Base-by-base conservation (phyloP, 345 rosid species). In the Brassica incana region DNA sequence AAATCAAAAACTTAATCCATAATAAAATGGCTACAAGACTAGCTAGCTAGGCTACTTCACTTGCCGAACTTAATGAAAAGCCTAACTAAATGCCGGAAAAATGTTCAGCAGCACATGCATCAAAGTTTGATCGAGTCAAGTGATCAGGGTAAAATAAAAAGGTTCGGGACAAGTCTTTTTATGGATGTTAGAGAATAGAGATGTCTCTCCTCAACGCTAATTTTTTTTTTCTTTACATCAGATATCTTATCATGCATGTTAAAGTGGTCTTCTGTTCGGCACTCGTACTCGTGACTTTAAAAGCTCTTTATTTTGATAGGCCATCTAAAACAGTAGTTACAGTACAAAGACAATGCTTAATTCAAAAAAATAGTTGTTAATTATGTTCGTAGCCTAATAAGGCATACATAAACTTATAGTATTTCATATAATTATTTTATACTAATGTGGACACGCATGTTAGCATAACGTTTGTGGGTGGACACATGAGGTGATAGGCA, bases 41-140 rank as follows among this genome's bases (percentile, higher is more conserved):
- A 78, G 68, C 62, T 78, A 78, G 73, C 62, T 2, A 72, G 58
- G 43, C 72, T 78, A 54, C 77, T 45, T 32, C 69, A 60, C 59
- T 79, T 73, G 78, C 74, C 56, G 1, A 67, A 73, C 74, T 79
- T 79, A 79, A 65, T 78, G 61, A 15, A 48, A 73, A 14, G 62
- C 82, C 77, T 78, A 78, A 78, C 64, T 58, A 16, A 18, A 59
- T 78, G 82, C 73, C 77, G 69, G 20, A 2, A 59, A 65, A 67
- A 33, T 10, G 25, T 68, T 68, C 48, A 25, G 15, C 12, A 10
- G 27, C 78, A 74, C 82, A 79, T 79, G 82, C 59, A 48, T 65
- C 43, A 43, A 35, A 7, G 71, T 79, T 67, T 8, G 63, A 20
- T 66, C 8, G 59, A 33, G 33, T 68, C 70, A 32, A 73, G 4